These are phyloP conservation scores for Trichophyton benhamiae DNA, from an alignment of 2,329 filamentous ascomycete genomes.

Conservation along the genomic window DNA sequence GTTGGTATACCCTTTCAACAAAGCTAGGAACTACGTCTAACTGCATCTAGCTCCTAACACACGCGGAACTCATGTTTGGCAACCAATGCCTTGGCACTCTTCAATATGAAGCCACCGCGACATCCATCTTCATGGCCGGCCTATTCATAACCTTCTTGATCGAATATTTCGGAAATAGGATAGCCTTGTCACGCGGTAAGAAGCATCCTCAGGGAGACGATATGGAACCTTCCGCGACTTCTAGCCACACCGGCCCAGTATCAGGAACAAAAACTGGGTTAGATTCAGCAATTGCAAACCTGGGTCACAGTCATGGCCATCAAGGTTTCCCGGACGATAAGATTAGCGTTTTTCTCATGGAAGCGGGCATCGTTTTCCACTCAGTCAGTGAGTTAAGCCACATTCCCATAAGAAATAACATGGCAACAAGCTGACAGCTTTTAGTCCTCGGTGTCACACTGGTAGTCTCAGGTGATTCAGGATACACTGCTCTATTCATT, in stretches of 20 bases:
- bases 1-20: slow-evolving; percentile 29
- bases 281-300: slow-evolving; percentile 11
- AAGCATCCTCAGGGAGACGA: slow-evolving; percentile 20
- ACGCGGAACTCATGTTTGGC: slow-evolving; percentile 59
- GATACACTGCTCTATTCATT: slow-evolving; percentile 40
- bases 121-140: slow-evolving; percentile 61
- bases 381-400: slow-evolving; percentile 48
- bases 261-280: slow-evolving; percentile 4
- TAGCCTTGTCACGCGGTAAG: slow-evolving; percentile 31
- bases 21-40: slow-evolving; percentile 5
- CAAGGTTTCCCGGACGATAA: slow-evolving; percentile 27
- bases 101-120: slow-evolving; percentile 55
- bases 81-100: slow-evolving; percentile 57
- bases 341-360: slow-evolving; percentile 55
- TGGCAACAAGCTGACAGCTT: slow-evolving; percentile 38
- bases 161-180: slow-evolving; percentile 53
- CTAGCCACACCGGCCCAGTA: slow-evolving; percentile 17
- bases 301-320: slow-evolving; percentile 22
- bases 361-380: slow-evolving; percentile 64
- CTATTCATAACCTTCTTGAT: slow-evolving; percentile 60
- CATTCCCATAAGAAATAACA: background rate
- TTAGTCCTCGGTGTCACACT: slow-evolving; percentile 52
- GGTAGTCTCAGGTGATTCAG: slow-evolving; percentile 40
- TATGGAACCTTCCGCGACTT: slow-evolving; percentile 15
- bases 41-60: slow-evolving; percentile 53